These are phyloP conservation scores for Backusella tarrabulga DNA, from an alignment of 192 early-diverging fungal genomes.

Conservation along the genomic window DNA sequence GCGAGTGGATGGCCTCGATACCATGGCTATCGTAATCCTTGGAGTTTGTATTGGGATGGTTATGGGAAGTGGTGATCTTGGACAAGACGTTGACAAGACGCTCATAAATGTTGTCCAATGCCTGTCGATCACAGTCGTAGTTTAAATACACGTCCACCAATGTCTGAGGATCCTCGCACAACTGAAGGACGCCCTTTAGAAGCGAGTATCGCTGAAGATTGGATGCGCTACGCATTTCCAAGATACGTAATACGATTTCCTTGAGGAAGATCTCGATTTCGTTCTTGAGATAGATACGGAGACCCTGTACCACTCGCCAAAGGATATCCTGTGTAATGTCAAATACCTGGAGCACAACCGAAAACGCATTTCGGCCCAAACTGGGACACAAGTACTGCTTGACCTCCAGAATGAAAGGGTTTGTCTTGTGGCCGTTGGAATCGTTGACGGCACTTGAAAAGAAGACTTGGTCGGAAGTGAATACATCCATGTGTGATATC, in stretches of 20 bases:
- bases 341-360: constrained; percentile 74
- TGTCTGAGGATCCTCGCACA: constrained; percentile 71
- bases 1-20: constrained; percentile 7
- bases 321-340: constrained; percentile 84
- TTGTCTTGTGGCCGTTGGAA: constrained; percentile 29
- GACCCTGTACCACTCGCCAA: constrained; percentile 67
- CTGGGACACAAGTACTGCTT: constrained; percentile 86
- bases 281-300: constrained; percentile 75
- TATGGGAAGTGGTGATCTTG: constrained; percentile 53
- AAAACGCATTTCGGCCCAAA: constrained; percentile 79
- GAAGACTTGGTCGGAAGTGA: constrained; percentile 58
- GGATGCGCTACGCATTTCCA: constrained; percentile 72
- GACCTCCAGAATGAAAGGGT: constrained; percentile 78
- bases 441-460: constrained; percentile 28
- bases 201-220: constrained; percentile 70
- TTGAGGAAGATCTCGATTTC: constrained; percentile 89
- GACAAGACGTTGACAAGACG: constrained; percentile 72
- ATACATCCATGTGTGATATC: constrained; percentile 71
- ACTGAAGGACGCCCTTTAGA: constrained; percentile 64
- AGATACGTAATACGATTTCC: constrained; percentile 86
- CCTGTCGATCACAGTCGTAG: constrained; percentile 88
- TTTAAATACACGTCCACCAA: constrained; percentile 93
- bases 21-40: constrained; percentile 21
- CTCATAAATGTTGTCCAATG: constrained; percentile 88
- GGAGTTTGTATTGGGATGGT: constrained; percentile 4